These are phyloP conservation scores for Zygosaccharomyces pseudobailii DNA, from an alignment of 1,139 yeast species.

Conservation along the genomic window DNA sequence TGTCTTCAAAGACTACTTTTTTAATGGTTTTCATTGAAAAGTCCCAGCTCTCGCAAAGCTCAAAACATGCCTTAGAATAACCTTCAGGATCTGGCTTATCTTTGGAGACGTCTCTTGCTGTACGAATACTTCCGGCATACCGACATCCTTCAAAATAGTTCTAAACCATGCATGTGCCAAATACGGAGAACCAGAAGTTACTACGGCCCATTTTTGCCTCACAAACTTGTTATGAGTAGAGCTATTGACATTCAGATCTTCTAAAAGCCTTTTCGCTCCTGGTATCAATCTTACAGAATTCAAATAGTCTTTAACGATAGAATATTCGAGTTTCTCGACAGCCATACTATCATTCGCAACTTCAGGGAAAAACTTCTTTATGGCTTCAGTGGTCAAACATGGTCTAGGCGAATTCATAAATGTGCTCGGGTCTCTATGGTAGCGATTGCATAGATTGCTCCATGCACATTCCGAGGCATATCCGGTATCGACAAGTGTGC, in stretches of 20 bases:
- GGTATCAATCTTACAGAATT: slow-evolving; percentile 60
- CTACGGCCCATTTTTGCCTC: slow-evolving; percentile 62
- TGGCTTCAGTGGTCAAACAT: slow-evolving; percentile 63
- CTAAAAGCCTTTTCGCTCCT: slow-evolving; percentile 61
- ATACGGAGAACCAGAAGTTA: slow-evolving; percentile 68
- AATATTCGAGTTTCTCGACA: slow-evolving; percentile 50
- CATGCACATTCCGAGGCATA: slow-evolving; percentile 70
- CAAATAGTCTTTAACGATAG: slow-evolving; percentile 59
- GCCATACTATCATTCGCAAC: slow-evolving; percentile 57
- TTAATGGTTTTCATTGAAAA: slow-evolving; percentile 36
- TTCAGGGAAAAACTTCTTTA: slow-evolving; percentile 61
- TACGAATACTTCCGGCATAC: slow-evolving; percentile 63
- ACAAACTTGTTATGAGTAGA: slow-evolving; percentile 37
- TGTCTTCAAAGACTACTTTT: slow-evolving; percentile 72
- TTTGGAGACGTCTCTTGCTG: slow-evolving; percentile 63
- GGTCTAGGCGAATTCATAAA: slow-evolving; percentile 70
- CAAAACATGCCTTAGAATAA: slow-evolving; percentile 40
- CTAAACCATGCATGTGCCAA: slow-evolving; percentile 49
- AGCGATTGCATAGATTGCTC: slow-evolving; percentile 57
- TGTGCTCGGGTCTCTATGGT: slow-evolving; percentile 61
- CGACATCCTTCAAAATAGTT: slow-evolving; percentile 52
- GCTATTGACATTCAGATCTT: slow-evolving; percentile 38
- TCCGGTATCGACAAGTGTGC: slow-evolving; percentile 70
- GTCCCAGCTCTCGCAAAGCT: slow-evolving; percentile 53
- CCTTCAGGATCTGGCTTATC: slow-evolving; percentile 83